A percentile compares a stretch with the other conserved stretches of the same genome.
phyloP scores from a whole-genome alignment of 768 basidiomycete species.

The Pseudohyphozyma bogoriensis region DNA sequence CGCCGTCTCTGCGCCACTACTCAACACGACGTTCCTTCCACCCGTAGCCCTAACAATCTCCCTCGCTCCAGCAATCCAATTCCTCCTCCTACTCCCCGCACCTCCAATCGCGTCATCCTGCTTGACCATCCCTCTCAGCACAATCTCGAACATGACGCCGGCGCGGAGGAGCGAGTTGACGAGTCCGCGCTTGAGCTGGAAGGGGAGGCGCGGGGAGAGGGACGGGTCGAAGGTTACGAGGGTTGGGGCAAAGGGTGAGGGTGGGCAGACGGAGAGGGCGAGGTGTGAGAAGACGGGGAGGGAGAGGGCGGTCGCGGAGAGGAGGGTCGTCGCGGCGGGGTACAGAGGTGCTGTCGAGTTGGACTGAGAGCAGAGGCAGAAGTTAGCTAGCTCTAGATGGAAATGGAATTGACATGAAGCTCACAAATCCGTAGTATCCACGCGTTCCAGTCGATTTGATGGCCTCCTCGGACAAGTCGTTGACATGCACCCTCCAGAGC shows the following conservation, averaged over 20 bases:
- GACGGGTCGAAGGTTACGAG: conserved; percentile 71
- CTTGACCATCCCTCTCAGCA: conserved; percentile 27
- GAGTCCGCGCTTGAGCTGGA: conserved; percentile 71
- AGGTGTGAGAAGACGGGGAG: conserved; percentile 62
- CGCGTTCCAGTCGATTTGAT: conserved; percentile 20
- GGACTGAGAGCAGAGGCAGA: neutral
- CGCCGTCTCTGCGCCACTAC: conserved; percentile 53
- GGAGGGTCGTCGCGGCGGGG: conserved; percentile 39
- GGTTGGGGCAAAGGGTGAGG: conserved; percentile 66
- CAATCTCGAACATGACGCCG: conserved; percentile 72
- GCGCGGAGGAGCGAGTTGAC: conserved; percentile 70
- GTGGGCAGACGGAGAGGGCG: conserved; percentile 66
- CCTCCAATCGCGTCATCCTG: conserved; percentile 35
- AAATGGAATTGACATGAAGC: conserved; percentile 33
- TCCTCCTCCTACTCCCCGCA: conserved; percentile 41
- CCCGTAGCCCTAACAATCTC: conserved; percentile 72
- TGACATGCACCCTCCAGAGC: conserved; percentile 61
- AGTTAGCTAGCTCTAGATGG: neutral
- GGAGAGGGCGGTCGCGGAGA: conserved; percentile 66
- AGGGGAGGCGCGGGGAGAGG: conserved; percentile 58
- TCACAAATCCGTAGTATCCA: conserved; percentile 65
- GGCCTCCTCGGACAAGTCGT: conserved; percentile 62
- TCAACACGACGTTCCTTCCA: conserved; percentile 63
- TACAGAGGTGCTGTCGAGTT: conserved; percentile 24
- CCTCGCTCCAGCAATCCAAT: conserved; percentile 75